Evolutionary conservation across 192 early-diverging fungal species (phyloP).

Genomic region (Thamnidium elegans): DNA sequence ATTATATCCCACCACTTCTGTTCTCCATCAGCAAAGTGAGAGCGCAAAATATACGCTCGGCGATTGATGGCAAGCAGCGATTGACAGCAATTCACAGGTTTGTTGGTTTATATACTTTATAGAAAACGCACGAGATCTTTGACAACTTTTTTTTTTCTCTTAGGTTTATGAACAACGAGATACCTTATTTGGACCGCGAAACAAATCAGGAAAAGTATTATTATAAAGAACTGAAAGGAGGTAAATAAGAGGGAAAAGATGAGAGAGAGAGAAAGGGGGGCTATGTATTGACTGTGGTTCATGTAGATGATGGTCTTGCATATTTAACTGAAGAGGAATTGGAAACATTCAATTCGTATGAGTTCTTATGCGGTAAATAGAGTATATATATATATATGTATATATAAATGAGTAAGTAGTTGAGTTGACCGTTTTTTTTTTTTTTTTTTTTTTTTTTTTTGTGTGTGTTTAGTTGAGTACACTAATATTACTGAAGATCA

Average conservation of each 20-base stretch:
- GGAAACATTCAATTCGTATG: background rate
- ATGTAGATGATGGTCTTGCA: background rate
- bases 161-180: slow-evolving; percentile 19
- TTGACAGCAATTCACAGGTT: slow-evolving; percentile 5
- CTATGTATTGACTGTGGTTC: no score
- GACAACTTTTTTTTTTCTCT: background rate
- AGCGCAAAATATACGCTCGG: background rate
- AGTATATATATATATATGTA: no score
- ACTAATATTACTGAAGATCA: slow-evolving; percentile 1
- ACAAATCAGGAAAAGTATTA: background rate
- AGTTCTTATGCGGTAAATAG: slow-evolving; percentile 6
- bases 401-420: background rate
- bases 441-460: background rate
- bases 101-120: no score
- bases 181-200: background rate
- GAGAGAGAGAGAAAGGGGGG: background rate
- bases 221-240: background rate
- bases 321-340: background rate
- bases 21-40: background rate
- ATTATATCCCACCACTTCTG: slow-evolving; percentile 4
- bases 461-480: background rate
- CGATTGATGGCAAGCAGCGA: slow-evolving; percentile 13
- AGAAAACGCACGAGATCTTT: background rate
- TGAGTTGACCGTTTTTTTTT: background rate
- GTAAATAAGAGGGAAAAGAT: background rate